Base-by-base conservation (phyloP, 805 yeast species). In the Yarrowia sp. region DNA sequence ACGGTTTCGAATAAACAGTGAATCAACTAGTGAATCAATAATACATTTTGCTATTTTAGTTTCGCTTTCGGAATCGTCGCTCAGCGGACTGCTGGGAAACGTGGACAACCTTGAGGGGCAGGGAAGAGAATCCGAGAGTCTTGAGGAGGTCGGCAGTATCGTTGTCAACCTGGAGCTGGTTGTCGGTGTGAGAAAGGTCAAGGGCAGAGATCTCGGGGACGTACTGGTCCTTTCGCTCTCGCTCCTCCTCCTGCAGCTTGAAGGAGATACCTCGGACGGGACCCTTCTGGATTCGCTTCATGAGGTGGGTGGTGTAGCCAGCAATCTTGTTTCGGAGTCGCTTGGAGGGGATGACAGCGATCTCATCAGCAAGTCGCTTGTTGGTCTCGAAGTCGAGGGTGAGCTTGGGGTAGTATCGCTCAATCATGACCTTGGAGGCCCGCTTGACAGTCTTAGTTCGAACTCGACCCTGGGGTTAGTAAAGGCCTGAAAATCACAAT, bases 191-290 rank as follows among this genome's bases (percentile, higher is more conserved):
- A 74, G 96, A 87, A 79, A 95, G 89, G 85, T 95, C 98, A 81
- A 95, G 90, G 82, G 99, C 99, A 79, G 99, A 96, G 79, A 92
- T 96, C 82, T 92, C 98, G 84, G 99, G 99, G 78, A 96, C 99
- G 84, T 92, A 95, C 86, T 95, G 99, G 84, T 95, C 98, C 86
- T 96, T 95, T 86, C 99, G 90, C 87, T 95, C 99, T 88, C 99
- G 93, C 89, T 95, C 99, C 86, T 95, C 99, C 86, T 95, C 99
- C 88, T 95, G 99, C 80, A 95, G 90, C 84, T 96, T 96, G 97
- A 95, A 95, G 77, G 99, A 95, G 76, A 95, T 96, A 86, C 99
- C 99, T 88, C 98, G 92, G 77, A 95, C 99, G 86, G 99, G 99
- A 81, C 99, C 99, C 88, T 93, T 95, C 85, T 96, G 98, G 80